phyloP scores from a whole-genome alignment of 768 basidiomycete genomes.

The Macrolepiota fuliginosa region DNA sequence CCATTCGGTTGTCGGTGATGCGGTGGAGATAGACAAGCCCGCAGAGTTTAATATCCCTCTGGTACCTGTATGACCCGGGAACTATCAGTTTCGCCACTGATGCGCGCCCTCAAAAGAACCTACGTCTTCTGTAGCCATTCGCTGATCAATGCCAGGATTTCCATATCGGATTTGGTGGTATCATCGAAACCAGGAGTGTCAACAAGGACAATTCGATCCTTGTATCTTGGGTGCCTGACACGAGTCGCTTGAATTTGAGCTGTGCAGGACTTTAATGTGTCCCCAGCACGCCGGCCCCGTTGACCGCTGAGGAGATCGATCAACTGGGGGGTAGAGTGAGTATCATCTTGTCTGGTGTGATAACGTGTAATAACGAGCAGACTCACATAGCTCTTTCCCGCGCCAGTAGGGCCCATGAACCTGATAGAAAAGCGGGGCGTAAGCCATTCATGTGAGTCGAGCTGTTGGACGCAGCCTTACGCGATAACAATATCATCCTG shows the following conservation, averaged over 20 bases:
- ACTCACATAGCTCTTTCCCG: conserved; percentile 23
- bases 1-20: conserved; percentile 10
- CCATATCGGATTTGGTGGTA: conserved; percentile 22
- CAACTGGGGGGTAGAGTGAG: conserved; percentile 17
- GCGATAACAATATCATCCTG: conserved; percentile 23
- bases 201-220: conserved; percentile 30
- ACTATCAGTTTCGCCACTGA: background rate
- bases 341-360: background rate
- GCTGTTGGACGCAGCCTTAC: conserved; percentile 11
- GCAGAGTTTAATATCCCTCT: background rate
- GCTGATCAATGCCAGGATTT: conserved; percentile 12
- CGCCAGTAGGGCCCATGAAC: conserved; percentile 24
- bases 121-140: conserved; percentile 16
- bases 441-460: background rate
- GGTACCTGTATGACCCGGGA: background rate
- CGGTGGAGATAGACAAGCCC: conserved; percentile 14
- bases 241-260: conserved; percentile 28
- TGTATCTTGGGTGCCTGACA: conserved; percentile 18
- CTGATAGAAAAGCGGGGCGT: conserved; percentile 4
- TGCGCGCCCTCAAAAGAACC: background rate
- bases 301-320: conserved; percentile 21
- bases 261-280: conserved; percentile 34
- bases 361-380: background rate
- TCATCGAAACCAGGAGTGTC: conserved; percentile 38
- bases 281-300: conserved; percentile 13